Base-by-base conservation (phyloP, 768 basidiomycete species). In the Mycena sanguinolenta region DNA sequence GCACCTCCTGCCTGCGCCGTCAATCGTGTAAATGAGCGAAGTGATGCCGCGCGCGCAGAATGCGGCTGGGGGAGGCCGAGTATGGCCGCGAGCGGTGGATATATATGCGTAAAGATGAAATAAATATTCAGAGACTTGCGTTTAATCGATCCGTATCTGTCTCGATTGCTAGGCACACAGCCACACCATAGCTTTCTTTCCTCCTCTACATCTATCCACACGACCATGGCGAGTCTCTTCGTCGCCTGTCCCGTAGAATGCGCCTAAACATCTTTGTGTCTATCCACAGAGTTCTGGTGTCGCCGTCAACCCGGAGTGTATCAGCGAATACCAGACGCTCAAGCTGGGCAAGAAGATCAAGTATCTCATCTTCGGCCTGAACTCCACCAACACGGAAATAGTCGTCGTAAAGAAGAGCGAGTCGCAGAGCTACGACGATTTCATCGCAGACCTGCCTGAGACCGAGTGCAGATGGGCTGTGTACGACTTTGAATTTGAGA, bases 401-500 rank as follows among this genome's bases (percentile, higher is more conserved):
- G 76, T 94, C 73, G 91, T 96, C 52, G 85, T 89, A 66, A 95
- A 95, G 84, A 85, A 82, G 21, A 91, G 90, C 25, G 67, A 76
- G 6, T 79, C 79, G 5, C 19, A 65, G 1, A 78, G 85, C 23
- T 98, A 94, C 81, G 92, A 96, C 0, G 85, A 86, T 0, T 98
- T 99, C 79, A 50, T 95, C 58, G 78, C 42, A 1, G 89, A 91
- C 74, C 85, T 99, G 65, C 96, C 97, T 1, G 88, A 91, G 78
- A 75, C 75, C 32, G 88, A 92, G 70, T 94, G 93, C 77, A 85
- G 93, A 82, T 99, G 91, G 89, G 97, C 93, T n/a, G 88, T 98
- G 27, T 97, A 96, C 76, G 96, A 99, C 80, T 92, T 97, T 71
- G 91, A 94, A 74, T 98, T 87, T 76, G 87, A 92, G 83, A 89